Evolutionary conservation across 768 basidiomycete species (phyloP).

Genomic region (Mrakia frigida): DNA sequence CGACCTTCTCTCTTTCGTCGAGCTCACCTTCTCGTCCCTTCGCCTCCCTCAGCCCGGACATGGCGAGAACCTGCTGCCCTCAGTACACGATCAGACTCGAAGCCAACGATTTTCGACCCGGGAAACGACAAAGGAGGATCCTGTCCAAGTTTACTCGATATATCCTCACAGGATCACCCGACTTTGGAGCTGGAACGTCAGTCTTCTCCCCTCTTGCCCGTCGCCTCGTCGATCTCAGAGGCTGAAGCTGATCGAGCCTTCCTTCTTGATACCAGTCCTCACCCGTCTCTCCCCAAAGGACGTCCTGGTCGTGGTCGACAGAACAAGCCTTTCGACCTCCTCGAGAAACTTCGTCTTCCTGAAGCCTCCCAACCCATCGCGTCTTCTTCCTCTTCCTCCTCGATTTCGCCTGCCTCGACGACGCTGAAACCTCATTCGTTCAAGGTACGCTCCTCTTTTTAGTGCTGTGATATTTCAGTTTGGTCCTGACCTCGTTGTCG

Average conservation of each 20-base stretch:
- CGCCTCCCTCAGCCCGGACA: constrained; percentile 13
- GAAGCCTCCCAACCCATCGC: not conserved
- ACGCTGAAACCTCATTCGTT: constrained; percentile 55
- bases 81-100: constrained; percentile 30
- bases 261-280: not conserved
- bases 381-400: not conserved
- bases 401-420: constrained; percentile 54
- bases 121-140: constrained; percentile 3
- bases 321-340: constrained; percentile 25
- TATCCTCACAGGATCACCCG: constrained; percentile 15
- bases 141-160: not conserved
- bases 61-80: constrained; percentile 31
- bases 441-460: not conserved
- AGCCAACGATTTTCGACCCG: not conserved
- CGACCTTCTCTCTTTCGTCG: not conserved
- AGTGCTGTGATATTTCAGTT: no score
- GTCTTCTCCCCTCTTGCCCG: not conserved
- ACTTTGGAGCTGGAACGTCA: constrained; percentile 15
- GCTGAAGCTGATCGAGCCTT: not conserved
- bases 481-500: not conserved
- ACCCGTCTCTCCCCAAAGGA: not conserved
- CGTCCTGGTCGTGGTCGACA: constrained; percentile 18
- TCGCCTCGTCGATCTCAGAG: not conserved
- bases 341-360: not conserved
- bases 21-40: not conserved